Conservation (phyloP, 2,329 filamentous ascomycete species). For the Beauveria rudraprayagi region DNA sequence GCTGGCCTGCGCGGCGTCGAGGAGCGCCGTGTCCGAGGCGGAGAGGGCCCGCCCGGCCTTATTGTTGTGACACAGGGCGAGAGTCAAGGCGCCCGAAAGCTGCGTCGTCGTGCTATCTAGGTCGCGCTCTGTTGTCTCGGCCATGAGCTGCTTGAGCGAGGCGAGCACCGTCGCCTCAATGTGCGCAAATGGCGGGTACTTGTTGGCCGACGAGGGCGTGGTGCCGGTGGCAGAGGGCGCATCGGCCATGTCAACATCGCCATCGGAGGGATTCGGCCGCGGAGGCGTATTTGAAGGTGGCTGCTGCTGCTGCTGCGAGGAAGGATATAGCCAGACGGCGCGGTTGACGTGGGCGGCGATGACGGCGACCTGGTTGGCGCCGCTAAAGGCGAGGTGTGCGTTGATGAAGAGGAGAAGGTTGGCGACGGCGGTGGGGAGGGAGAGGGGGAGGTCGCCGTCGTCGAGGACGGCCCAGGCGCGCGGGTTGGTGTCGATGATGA, state of each 20-base stretch:
- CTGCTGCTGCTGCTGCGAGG: constrained; percentile 25
- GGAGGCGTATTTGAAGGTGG: constrained; percentile 7
- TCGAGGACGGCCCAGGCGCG: constrained; percentile 82
- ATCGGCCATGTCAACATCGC: constrained; percentile 52
- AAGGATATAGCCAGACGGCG: constrained; percentile 83
- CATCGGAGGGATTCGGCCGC: constrained; percentile 18
- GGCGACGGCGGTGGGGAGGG: constrained; percentile 75
- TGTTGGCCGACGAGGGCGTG: constrained; percentile 57
- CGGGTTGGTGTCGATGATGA: constrained; percentile 94
- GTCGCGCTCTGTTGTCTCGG: constrained; percentile 55
- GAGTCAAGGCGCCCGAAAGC: constrained; percentile 82
- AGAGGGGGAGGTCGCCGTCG: constrained; percentile 61
- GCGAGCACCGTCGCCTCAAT: constrained; percentile 74
- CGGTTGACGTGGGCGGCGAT: constrained; percentile 83
- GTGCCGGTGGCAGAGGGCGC: constrained; percentile 25
- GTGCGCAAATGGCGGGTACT: constrained; percentile 84
- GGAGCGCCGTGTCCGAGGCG: constrained; percentile 41
- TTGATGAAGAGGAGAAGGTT: constrained; percentile 94
- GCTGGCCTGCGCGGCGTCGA: constrained; percentile 27
- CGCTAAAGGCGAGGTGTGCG: constrained; percentile 88
- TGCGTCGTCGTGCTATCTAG: constrained; percentile 73
- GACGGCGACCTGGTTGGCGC: constrained; percentile 85
- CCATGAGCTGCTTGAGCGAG: constrained; percentile 67
- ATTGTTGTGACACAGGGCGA: constrained; percentile 85
- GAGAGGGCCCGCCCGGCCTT: constrained; percentile 63